Percentiles rank a stretch among this genome's conserved stretches.
phyloP scores from a whole-genome alignment of 768 basidiomycete species.

The Serendipita sp. region DNA sequence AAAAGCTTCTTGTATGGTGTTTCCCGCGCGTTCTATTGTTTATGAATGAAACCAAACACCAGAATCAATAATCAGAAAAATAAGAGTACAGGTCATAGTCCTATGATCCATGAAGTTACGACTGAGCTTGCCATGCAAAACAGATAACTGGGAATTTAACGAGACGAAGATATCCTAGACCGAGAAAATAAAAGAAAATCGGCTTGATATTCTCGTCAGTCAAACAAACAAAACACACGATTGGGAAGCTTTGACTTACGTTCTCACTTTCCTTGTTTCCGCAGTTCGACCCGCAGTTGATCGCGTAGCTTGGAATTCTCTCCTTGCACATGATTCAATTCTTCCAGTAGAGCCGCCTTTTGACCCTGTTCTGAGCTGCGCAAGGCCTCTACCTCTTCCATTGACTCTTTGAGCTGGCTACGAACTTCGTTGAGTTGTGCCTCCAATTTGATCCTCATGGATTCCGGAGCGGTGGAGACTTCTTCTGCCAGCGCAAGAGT shows the following conservation, averaged over 20 bases:
- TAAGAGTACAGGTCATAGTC: too few relatives aligned
- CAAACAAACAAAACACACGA: not conserved
- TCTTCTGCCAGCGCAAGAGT: slow-evolving; percentile 57
- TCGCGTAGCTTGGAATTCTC: slow-evolving; percentile 57
- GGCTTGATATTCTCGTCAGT: too few relatives aligned
- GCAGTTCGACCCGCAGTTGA: slow-evolving; percentile 37
- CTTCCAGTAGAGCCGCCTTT: slow-evolving; percentile 70
- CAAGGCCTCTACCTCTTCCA: slow-evolving; percentile 54
- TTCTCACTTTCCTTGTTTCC: not conserved
- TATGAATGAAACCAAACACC: too few relatives aligned
- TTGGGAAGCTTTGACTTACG: not conserved
- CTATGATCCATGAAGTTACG: not conserved
- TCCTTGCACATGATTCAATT: slow-evolving; percentile 67
- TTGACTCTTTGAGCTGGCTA: slow-evolving; percentile 43
- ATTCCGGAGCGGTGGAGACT: slow-evolving; percentile 38
- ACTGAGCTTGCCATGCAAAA: not conserved
- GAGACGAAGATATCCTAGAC: not conserved
- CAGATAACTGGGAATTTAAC: not conserved
- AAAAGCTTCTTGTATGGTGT: too few relatives aligned
- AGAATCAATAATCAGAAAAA: too few relatives aligned
- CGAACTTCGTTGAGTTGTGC: slow-evolving; percentile 43
- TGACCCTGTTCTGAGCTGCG: slow-evolving; percentile 60
- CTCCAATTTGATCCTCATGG: slow-evolving; percentile 47
- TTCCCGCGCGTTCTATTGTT: too few relatives aligned
- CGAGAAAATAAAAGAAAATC: too few relatives aligned